Evolutionary conservation across 2,329 filamentous ascomycete genomes (phyloP), one percentile per base, ranked within the genome.

Genomic region (Ophiognomonia clavigignenti-juglandacearum): DNA sequence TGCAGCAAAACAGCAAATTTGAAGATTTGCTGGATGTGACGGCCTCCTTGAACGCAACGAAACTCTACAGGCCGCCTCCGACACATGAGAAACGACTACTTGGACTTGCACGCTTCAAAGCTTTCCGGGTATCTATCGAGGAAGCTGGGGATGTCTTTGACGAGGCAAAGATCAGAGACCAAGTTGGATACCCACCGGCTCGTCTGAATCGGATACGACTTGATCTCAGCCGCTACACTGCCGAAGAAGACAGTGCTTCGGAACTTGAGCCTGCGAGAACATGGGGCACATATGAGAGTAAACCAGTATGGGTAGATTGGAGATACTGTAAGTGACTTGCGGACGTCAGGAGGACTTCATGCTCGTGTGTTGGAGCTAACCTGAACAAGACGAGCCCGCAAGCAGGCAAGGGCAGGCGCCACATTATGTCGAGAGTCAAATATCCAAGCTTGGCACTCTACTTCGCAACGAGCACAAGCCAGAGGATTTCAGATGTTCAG

Each of bases 231-330:
- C 16, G 39, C 11, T 10, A 41, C n/a, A 11, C 35, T 2, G 27
- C 6, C 13, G 46, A 41, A 8, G 40, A 39, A 16, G 39, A 35
- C 6, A 26, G 29, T 3, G 22, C n/a, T 20, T 13, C 19, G 7
- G 39, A 34, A 18, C 20, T 35, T 22, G 22, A 7, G 27, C 35
- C 40, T 16, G 41, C 20, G 22, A 35, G 40, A 9, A 24, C 39
- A 13, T 39, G 34, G 31, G 45, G 45, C 4, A 34, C 24, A 4
- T 43, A 48, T 26, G 35, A 43, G 7, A 27, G 24, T 2, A 34
- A 18, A 13, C 45, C 45, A 4, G 40, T 48, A 2, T 48, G 40
- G 45, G 26, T 43, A 4, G 45, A 48, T 23, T 48, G 45, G 45
- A 43, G 37, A 26, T 48, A 48, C 24, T 48, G 42, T 45, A 38